phyloP scores from a whole-genome alignment of 495 filamentous ascomycete genomes.

The Tetracladium setigerum region DNA sequence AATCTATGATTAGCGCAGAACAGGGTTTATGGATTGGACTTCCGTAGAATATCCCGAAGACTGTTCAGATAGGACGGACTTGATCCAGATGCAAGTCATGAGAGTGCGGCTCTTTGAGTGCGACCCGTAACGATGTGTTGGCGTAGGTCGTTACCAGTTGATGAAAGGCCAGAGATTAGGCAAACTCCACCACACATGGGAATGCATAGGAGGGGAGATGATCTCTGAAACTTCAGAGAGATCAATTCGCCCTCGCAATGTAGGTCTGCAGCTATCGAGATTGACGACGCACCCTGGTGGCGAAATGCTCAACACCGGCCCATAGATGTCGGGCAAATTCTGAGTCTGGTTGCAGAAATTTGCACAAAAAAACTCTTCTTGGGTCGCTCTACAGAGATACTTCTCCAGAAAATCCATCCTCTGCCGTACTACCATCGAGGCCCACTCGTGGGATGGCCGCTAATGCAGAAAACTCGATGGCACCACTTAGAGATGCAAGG shows the following conservation, averaged over 20 bases:
- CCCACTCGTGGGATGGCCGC: constrained; percentile 38
- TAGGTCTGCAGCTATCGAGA: constrained; percentile 20
- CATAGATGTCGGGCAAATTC: constrained; percentile 19
- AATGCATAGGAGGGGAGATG: constrained; percentile 21
- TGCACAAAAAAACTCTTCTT: constrained; percentile 1
- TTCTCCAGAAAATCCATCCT: neutral
- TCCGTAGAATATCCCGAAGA: constrained; percentile 11
- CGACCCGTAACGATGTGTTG: constrained; percentile 80
- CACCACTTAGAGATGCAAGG: constrained; percentile 25
- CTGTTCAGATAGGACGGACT: constrained; percentile 24
- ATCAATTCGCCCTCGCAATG: constrained; percentile 17
- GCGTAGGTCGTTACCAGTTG: constrained; percentile 80
- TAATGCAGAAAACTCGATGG: constrained; percentile 42
- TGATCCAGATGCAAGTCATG: constrained; percentile 36
- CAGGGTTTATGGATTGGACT: constrained; percentile 18
- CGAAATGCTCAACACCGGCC: constrained; percentile 18
- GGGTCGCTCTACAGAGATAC: constrained; percentile 4
- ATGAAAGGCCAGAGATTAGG: constrained; percentile 50
- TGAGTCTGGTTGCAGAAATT: constrained; percentile 10
- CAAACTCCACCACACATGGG: constrained; percentile 45
- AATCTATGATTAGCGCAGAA: constrained; percentile 36
- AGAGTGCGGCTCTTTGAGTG: constrained; percentile 51
- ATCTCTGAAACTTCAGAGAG: constrained; percentile 18
- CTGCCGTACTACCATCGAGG: constrained; percentile 26
- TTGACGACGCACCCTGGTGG: constrained; percentile 21